phyloP scores from a whole-genome alignment of 164 flowering plant species.

The Akebia trifoliata region DNA sequence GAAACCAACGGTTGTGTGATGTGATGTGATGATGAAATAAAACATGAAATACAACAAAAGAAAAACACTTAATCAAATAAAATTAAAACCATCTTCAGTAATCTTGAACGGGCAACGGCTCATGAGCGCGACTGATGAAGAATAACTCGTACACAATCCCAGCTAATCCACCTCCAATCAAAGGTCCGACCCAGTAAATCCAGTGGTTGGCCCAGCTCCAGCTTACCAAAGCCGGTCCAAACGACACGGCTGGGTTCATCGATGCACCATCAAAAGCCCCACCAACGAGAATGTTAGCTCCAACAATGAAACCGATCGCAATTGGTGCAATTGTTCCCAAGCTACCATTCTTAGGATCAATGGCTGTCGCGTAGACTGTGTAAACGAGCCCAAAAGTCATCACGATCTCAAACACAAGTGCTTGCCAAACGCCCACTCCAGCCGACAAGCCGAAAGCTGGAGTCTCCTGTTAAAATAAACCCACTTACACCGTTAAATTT shows the following conservation, averaged over 20 bases:
- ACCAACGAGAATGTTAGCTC: constrained; percentile 49
- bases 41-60: not conserved
- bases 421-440: constrained; percentile 36
- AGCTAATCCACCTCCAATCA: constrained; percentile 48
- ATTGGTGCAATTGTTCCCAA: constrained; percentile 47
- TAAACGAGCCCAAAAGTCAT: constrained; percentile 45
- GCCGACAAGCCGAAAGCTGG: constrained; percentile 28
- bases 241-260: constrained; percentile 56
- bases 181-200: constrained; percentile 58
- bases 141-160: constrained; percentile 35
- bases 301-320: constrained; percentile 50
- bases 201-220: constrained; percentile 54
- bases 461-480: constrained; percentile 19
- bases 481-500: no score
- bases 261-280: constrained; percentile 52
- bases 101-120: constrained; percentile 26
- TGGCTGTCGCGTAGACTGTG: constrained; percentile 26
- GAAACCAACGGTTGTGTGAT: no score
- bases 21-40: no score
- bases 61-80: not conserved
- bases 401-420: constrained; percentile 35
- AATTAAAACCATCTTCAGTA: constrained; percentile 9
- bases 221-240: constrained; percentile 49
- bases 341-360: constrained; percentile 41
- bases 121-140: constrained; percentile 37